These are phyloP conservation scores for Microsporum audouinii DNA, from an alignment of 2,329 filamentous ascomycete species.

Conservation along the genomic window DNA sequence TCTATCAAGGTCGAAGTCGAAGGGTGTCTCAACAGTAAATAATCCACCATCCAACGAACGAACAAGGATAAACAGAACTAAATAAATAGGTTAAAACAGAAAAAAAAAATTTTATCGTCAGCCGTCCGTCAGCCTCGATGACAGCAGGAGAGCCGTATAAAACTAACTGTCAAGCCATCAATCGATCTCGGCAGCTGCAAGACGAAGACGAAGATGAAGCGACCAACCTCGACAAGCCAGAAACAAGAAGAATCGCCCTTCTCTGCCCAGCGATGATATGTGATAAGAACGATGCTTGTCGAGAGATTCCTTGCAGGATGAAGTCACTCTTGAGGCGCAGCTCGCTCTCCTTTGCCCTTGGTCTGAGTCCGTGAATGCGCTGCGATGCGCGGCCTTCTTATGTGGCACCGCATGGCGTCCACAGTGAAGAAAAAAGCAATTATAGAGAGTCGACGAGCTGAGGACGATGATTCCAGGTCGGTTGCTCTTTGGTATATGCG, in stretches of 20 bases:
- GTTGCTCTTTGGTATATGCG: no score
- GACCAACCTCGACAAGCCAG: not conserved
- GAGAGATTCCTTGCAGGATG: not conserved
- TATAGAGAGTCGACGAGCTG: no score
- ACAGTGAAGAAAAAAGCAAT: not conserved
- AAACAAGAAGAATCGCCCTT: not conserved
- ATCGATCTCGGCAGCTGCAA: not conserved
- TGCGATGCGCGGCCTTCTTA: not conserved
- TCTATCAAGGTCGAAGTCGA: not conserved
- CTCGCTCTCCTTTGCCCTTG: not conserved
- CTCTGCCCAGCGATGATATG: not conserved
- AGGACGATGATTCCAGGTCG: no score
- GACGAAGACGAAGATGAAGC: not conserved
- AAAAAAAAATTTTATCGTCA: not conserved
- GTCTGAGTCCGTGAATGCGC: not conserved
- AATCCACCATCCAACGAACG: not conserved
- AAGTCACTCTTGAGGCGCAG: not conserved
- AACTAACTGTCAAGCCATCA: not conserved
- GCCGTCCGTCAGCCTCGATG: not conserved
- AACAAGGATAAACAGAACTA: not conserved
- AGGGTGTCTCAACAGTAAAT: not conserved
- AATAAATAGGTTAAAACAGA: not conserved
- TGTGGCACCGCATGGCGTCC: not conserved
- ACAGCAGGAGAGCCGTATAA: not conserved
- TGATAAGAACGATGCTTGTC: not conserved